Evolutionary conservation across 108 stramenopile genomes (phyloP).

Genomic region (Skeletonema marinoi): DNA sequence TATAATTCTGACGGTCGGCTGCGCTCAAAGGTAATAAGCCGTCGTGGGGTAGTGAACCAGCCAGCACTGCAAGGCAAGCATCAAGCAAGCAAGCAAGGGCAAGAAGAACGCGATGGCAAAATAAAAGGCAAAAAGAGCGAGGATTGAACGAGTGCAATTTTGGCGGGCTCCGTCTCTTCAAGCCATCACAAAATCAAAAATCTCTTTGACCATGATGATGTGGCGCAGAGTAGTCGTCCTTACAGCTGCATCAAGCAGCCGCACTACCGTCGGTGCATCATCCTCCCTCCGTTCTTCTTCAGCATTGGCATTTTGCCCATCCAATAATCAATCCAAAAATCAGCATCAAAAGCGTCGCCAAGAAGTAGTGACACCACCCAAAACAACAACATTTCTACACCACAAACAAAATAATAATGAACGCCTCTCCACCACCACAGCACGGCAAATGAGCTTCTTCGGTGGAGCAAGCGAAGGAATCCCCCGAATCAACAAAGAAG

Average conservation of each 20-base stretch:
- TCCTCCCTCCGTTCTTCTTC: background rate
- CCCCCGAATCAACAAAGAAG: conserved; percentile 24
- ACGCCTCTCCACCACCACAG: background rate
- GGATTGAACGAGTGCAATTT: too few species aligned
- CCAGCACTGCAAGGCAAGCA: too few species aligned
- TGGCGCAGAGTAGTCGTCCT: background rate
- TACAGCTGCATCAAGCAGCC: background rate
- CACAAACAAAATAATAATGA: background rate
- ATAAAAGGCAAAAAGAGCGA: too few species aligned
- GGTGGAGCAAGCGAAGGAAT: conserved; percentile 26
- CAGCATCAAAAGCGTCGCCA: background rate
- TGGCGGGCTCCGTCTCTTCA: too few species aligned
- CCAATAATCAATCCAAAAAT: background rate
- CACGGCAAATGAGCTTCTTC: conserved; percentile 36
- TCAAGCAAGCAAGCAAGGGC: too few species aligned
- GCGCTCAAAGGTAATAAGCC: too few species aligned
- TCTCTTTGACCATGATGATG: too few species aligned
- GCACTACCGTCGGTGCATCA: background rate
- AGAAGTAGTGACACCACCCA: background rate
- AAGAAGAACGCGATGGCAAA: too few species aligned
- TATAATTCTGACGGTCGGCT: too few species aligned
- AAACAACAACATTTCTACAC: background rate
- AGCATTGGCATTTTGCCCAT: background rate
- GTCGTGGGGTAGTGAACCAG: too few species aligned
- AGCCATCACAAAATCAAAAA: too few species aligned